Conservation (phyloP, 257 asterid species). For the Ehretia macrophylla region DNA sequence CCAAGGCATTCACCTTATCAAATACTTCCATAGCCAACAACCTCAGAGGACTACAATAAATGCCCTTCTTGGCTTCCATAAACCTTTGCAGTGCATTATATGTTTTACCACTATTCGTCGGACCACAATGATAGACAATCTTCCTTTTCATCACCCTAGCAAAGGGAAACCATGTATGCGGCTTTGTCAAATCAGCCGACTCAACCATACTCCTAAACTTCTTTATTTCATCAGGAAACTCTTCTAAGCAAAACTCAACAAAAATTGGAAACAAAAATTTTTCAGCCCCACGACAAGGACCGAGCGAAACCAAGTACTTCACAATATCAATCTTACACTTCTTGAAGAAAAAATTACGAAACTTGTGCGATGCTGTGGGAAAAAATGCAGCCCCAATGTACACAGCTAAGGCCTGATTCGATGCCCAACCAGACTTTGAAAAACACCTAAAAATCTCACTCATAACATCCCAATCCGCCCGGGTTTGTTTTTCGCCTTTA, state of each 20-base stretch:
- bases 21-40: conserved; percentile 97
- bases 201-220: conserved; percentile 73
- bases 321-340: conserved; percentile 46
- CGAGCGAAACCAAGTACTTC: conserved; percentile 54
- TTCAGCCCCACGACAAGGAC: conserved; percentile 66
- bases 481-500: conserved; percentile 25
- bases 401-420: conserved; percentile 75
- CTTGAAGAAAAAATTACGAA: conserved; percentile 44
- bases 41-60: conserved; percentile 95
- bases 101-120: conserved; percentile 96
- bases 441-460: conserved; percentile 50
- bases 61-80: conserved; percentile 90
- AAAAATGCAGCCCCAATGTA: conserved; percentile 77
- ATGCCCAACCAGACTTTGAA: conserved; percentile 74
- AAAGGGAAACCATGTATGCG: conserved; percentile 96
- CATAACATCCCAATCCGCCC: conserved; percentile 50
- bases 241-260: conserved; percentile 77
- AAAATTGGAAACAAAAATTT: conserved; percentile 78
- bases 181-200: conserved; percentile 87
- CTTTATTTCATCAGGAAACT: conserved; percentile 66
- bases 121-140: conserved; percentile 88
- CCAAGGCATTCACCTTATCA: conserved; percentile 80
- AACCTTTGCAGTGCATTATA: conserved; percentile 90
- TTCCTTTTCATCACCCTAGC: conserved; percentile 96
- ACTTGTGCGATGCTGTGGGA: conserved; percentile 64